These are phyloP conservation scores for Adansonia rubrostipa DNA, from an alignment of 441 rosid genomes.

Conservation along the genomic window DNA sequence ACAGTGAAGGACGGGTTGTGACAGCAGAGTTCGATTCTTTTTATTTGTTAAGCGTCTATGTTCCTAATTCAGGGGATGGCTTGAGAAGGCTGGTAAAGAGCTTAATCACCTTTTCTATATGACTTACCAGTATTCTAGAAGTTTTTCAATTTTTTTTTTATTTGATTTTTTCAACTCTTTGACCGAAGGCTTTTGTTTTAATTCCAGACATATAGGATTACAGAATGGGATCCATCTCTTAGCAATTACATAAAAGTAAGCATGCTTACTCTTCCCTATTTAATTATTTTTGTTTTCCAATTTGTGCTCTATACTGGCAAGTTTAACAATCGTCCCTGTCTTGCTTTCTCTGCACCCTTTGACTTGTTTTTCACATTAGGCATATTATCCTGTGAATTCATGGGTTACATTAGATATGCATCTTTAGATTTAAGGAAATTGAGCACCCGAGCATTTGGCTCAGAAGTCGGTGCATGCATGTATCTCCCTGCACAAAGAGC, in stretches of 20 bases:
- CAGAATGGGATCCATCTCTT: constrained; percentile 84
- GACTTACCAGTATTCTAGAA: neutral
- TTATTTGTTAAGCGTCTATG: constrained; percentile 68
- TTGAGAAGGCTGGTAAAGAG: constrained; percentile 82
- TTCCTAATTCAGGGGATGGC: constrained; percentile 98
- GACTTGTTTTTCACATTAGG: neutral
- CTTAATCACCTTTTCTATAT: constrained; percentile 16
- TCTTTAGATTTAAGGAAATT: constrained; percentile 6
- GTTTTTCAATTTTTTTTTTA: constrained; percentile 13
- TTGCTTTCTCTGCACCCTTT: neutral
- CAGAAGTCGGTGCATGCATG: neutral
- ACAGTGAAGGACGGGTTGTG: constrained; percentile 84
- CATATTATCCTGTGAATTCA: neutral
- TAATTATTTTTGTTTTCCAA: constrained; percentile 6
- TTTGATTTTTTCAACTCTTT: constrained; percentile 18
- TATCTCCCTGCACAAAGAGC: neutral
- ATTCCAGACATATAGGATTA: constrained; percentile 70
- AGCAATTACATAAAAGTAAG: constrained; percentile 83
- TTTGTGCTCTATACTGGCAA: constrained; percentile 2
- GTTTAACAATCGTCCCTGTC: neutral
- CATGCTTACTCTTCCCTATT: constrained; percentile 16
- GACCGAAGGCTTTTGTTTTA: constrained; percentile 27
- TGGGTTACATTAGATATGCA: neutral
- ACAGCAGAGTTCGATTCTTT: constrained; percentile 89
- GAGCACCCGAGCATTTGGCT: neutral